Percentiles rank a stretch among this genome's conserved stretches.
phyloP scores from a whole-genome alignment of 2,329 filamentous ascomycete genomes.

The Colletotrichum sp. region DNA sequence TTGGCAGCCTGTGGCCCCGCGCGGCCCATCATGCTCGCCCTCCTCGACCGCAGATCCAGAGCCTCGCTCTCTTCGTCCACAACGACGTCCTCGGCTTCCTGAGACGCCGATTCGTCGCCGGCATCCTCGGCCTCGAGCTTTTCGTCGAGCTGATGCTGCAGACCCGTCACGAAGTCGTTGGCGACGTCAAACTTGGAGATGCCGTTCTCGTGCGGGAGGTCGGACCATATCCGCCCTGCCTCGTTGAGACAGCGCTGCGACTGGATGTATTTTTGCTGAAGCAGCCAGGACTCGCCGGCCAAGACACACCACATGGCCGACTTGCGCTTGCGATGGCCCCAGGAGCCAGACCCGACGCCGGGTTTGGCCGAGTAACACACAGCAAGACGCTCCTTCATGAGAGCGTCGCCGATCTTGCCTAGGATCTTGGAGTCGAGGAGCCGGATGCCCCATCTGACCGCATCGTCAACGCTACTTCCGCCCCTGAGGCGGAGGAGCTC shows the following conservation, averaged over 20 bases:
- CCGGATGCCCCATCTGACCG: constrained; percentile 82
- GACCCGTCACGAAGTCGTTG: constrained; percentile 54
- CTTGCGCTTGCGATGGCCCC: constrained; percentile 80
- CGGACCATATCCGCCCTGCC: constrained; percentile 62
- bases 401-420: constrained; percentile 76
- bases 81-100: constrained; percentile 43
- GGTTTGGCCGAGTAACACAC: constrained; percentile 81
- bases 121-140: constrained; percentile 43
- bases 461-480: constrained; percentile 82
- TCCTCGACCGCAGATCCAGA: constrained; percentile 57
- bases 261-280: constrained; percentile 76
- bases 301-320: constrained; percentile 89
- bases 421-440: constrained; percentile 81
- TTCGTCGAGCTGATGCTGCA: constrained; percentile 56
- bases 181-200: constrained; percentile 57
- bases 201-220: constrained; percentile 54
- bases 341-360: constrained; percentile 63
- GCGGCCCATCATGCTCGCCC: constrained; percentile 59
- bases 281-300: constrained; percentile 83
- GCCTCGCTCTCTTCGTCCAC: constrained; percentile 61
- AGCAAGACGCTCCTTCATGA: constrained; percentile 86
- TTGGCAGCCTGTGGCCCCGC: constrained; percentile 39
- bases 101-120: constrained; percentile 28
- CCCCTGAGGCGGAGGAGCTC: constrained; percentile 85
- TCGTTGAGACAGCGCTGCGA: constrained; percentile 79